Evolutionary conservation across 2,329 filamentous ascomycete genomes (phyloP).

Genomic region (Neocucurbitaria cava): DNA sequence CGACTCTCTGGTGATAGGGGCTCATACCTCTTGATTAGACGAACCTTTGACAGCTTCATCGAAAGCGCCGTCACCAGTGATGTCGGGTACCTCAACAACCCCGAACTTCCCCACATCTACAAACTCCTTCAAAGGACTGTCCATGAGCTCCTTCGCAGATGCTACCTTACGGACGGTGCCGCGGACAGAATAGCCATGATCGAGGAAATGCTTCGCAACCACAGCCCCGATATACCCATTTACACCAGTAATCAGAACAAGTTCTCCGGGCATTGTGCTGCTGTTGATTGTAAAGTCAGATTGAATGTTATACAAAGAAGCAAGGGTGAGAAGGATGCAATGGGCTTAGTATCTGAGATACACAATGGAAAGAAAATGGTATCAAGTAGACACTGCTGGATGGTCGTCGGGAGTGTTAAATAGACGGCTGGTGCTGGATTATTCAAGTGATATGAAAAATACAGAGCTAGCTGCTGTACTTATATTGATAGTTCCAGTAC

Average conservation of each 20-base stretch:
- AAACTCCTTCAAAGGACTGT: conserved; percentile 27
- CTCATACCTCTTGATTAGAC: neutral
- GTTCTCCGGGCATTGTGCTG: conserved; percentile 24
- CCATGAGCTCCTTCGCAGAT: conserved; percentile 21
- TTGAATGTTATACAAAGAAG: neutral
- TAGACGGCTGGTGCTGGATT: no score
- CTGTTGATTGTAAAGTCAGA: neutral
- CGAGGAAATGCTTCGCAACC: conserved; percentile 33
- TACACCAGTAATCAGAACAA: conserved; percentile 33
- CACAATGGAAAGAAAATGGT: no score
- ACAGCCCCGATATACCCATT: conserved; percentile 38
- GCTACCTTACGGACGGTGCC: conserved; percentile 37
- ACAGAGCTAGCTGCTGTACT: no score
- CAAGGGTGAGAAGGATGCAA: neutral
- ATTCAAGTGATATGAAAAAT: no score
- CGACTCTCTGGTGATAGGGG: neutral
- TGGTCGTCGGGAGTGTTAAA: no score
- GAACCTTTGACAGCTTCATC: conserved; percentile 34
- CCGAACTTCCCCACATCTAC: conserved; percentile 23
- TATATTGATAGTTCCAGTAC: no score
- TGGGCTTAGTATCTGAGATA: no score
- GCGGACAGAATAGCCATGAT: conserved; percentile 37
- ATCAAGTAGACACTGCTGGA: no score
- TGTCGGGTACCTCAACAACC: conserved; percentile 36
- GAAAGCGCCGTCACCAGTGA: conserved; percentile 34